Percentiles rank a stretch among this genome's conserved stretches.
Evolutionary conservation across 2,329 filamentous ascomycete genomes (phyloP).

Genomic region (Penicillium nordicum): DNA sequence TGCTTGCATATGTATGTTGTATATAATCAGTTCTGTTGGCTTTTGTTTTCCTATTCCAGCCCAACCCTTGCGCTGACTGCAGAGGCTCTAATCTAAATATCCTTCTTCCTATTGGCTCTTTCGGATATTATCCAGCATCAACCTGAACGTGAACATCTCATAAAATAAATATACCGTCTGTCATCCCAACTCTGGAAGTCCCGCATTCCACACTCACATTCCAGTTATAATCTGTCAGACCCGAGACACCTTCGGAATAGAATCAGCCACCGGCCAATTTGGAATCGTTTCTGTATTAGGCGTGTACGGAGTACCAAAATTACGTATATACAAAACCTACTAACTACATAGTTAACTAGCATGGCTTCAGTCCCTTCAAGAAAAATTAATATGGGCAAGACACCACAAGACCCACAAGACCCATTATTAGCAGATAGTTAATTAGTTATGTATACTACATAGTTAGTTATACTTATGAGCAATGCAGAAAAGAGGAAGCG

Average conservation of each 20-base stretch:
- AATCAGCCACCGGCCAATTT: conserved; percentile 1
- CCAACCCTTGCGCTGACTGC: background rate
- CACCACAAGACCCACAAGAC: background rate
- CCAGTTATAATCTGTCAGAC: background rate
- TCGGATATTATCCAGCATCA: background rate
- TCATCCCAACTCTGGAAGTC: background rate
- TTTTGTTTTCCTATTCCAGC: background rate
- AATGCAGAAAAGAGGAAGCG: no score
- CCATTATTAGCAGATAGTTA: no score
- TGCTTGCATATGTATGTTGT: background rate
- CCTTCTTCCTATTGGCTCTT: background rate
- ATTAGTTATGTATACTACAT: background rate
- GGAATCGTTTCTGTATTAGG: background rate
- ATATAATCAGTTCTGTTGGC: background rate
- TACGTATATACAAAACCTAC: background rate
- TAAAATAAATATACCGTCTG: background rate
- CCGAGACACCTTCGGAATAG: background rate
- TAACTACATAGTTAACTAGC: no score
- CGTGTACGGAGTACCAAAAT: background rate
- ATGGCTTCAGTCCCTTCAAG: background rate
- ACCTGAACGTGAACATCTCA: background rate
- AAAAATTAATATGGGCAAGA: background rate
- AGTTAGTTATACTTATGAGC: background rate
- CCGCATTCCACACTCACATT: background rate
- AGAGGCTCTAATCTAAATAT: background rate